Conservation (phyloP, 139 green algal species). For the Volvox reticuliferus region DNA sequence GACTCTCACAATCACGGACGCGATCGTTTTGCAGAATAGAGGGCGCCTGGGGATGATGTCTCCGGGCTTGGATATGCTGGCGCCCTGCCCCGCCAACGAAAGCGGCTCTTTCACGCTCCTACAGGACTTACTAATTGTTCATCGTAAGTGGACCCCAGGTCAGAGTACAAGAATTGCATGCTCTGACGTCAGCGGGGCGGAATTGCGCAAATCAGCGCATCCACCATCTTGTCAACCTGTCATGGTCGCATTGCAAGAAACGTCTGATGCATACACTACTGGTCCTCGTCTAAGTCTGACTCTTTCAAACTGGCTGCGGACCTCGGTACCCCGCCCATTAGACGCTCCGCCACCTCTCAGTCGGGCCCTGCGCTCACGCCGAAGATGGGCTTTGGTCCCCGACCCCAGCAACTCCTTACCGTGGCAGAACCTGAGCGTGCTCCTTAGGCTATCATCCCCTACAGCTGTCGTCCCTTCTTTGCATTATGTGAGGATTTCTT, state of each 20-base stretch:
- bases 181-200: too few relatives aligned
- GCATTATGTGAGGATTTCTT: too few relatives aligned
- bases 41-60: not conserved
- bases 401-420: not conserved
- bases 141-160: not conserved
- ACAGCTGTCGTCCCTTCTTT: not conserved
- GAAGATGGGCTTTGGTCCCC: not conserved
- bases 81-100: conserved; percentile 7
- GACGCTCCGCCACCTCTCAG: not conserved
- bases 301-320: too few relatives aligned
- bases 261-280: too few relatives aligned
- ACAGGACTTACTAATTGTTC: not conserved
- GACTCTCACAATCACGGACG: not conserved
- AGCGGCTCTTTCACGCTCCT: not conserved
- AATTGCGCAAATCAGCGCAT: too few relatives aligned
- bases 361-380: not conserved
- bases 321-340: too few relatives aligned
- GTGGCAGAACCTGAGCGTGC: not conserved
- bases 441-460: not conserved
- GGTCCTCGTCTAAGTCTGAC: too few relatives aligned
- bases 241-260: too few relatives aligned
- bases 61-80: not conserved
- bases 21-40: not conserved
- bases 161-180: too few relatives aligned
- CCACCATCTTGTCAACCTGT: too few relatives aligned